Evolutionary conservation across 306 rosid genomes (phyloP).

Genomic region (Cucurbita pepo): DNA sequence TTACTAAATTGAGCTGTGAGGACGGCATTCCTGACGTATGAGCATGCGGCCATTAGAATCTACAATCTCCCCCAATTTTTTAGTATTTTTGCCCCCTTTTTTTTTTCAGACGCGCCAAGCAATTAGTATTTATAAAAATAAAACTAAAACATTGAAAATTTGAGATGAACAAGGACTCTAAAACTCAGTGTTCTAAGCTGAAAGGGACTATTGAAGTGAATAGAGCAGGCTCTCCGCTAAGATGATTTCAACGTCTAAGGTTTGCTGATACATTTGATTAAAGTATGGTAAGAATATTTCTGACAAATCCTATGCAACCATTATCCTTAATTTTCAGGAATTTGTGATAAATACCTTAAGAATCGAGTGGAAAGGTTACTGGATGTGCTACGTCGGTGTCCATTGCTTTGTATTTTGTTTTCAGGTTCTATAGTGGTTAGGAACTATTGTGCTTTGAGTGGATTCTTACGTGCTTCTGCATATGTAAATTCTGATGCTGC

Average conservation of each 20-base stretch:
- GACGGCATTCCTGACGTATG: not conserved
- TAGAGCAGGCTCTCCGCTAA: not conserved
- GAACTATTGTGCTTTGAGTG: not conserved
- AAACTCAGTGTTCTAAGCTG: not conserved
- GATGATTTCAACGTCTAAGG: not conserved
- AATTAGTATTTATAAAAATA: too few species aligned
- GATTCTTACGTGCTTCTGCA: not conserved
- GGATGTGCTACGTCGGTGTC: not conserved
- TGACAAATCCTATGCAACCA: not conserved
- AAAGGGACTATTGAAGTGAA: not conserved
- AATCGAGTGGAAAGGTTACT: not conserved
- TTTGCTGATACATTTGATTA: not conserved
- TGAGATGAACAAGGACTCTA: not conserved
- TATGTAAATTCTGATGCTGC: not conserved
- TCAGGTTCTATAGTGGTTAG: not conserved
- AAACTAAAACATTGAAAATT: not conserved
- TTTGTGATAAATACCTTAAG: not conserved
- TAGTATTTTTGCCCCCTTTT: too few species aligned
- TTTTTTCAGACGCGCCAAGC: too few species aligned
- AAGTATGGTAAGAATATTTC: not conserved
- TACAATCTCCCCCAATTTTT: too few species aligned
- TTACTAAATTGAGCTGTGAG: not conserved
- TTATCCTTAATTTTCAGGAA: not conserved
- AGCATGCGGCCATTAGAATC: not conserved
- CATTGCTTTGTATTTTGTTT: not conserved